Base-by-base conservation (phyloP, 225 moss, liverwort and hornwort genomes). In the Pseudisothecium myosuroides region DNA sequence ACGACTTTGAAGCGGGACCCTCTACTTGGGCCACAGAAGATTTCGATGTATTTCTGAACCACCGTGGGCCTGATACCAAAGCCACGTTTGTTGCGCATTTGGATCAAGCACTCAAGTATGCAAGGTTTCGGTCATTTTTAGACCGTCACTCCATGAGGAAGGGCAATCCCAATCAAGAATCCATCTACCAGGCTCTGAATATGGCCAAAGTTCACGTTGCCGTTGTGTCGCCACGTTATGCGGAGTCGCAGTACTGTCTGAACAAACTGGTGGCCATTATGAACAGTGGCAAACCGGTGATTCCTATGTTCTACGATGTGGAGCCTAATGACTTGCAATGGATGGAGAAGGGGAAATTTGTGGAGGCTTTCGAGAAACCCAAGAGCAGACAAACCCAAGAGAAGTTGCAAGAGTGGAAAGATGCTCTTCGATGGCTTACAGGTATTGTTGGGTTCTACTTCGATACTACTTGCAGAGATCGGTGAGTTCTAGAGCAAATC, bases 71-170 rank as follows among this genome's bases (percentile, higher is more conserved):
- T 68, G 23, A 68, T 68, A 6, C 7, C n/a, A 68, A 68, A 68
- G 4, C 4, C 68, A n/a, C 12, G 1, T 68, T 68, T 3, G 4
- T 68, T n/a, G 12, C 23, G 12, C 68, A 68, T 68, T 68, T 68
- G 39, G 12, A n/a, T 7, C 4, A 23, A 4, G 68, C n/a, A 23
- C 68, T n/a, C 23, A 12, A 1, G 23, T 7, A 2, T 13, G 23
- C 0, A 68, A 7, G 22, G 23, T 68, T n/a, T 68, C 68, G 12
- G 22, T 39, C 68, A 23, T 68, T 68, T 68, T 4, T 68, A 6
- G 68, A 68, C 68, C 22, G 12, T 68, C 1, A 2, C 2, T 12
- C n/a, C 23, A 0, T 68, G n/a, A 2, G 0, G n/a, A 7, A 1
- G 22, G 68, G 68, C n/a, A 12, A 4, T 68, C 7, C 2, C 1